Percentiles rank a stretch among this genome's conserved stretches.
Evolutionary conservation across 23 red algal genomes (phyloP).

Genomic region (Agarophyton chilense): DNA sequence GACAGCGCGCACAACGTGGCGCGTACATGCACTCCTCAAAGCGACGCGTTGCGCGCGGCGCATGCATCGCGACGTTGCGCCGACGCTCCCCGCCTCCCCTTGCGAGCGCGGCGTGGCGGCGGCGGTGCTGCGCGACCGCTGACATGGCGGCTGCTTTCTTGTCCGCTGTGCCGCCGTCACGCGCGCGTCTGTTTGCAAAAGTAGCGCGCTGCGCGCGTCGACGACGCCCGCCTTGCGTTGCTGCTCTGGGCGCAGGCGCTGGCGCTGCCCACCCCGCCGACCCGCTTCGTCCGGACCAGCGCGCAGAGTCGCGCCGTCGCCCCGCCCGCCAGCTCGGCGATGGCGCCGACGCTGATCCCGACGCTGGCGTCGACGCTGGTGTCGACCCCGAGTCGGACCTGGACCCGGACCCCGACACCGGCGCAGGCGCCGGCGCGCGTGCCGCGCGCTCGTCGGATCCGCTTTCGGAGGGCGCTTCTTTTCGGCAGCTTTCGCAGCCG

Average conservation of each 20-base stretch:
- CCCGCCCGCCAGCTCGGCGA: neutral
- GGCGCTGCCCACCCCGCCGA: neutral
- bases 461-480: no score
- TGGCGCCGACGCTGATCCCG: no score
- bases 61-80: no score
- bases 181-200: no score
- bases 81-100: no score
- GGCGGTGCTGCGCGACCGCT: neutral
- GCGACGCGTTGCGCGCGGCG: neutral
- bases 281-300: neutral
- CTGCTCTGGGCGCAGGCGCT: neutral
- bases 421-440: no score
- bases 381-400: no score
- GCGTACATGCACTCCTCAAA: no score
- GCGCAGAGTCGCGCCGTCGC: neutral
- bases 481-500: slow-evolving; percentile 14
- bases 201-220: neutral
- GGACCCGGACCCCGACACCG: no score
- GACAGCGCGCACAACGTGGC: neutral
- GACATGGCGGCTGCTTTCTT: neutral
- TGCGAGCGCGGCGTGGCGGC: no score
- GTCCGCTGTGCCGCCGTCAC: neutral
- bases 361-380: no score
- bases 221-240: neutral
- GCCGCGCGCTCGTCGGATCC: no score